phyloP scores from a whole-genome alignment of 805 yeast species.

The Osmozyma mogii region DNA sequence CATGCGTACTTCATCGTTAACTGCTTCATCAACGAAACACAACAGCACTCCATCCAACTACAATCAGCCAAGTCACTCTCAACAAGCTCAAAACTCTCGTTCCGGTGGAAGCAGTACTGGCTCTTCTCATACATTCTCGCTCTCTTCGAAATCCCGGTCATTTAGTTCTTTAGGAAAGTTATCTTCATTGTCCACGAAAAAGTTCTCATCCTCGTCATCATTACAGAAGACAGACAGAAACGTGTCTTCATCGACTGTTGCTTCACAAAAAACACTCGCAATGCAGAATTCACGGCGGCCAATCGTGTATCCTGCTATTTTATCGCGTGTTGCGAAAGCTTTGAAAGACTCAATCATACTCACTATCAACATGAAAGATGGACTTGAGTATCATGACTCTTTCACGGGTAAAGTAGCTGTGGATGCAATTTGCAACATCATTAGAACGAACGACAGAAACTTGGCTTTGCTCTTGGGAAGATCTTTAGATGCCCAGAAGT shows the following conservation, averaged over 20 bases:
- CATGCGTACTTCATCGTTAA: not conserved
- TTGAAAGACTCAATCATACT: slow-evolving; percentile 64
- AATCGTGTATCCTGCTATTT: slow-evolving; percentile 78
- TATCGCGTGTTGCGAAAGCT: slow-evolving; percentile 75
- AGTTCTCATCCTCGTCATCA: slow-evolving; percentile 27
- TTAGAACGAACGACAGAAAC: slow-evolving; percentile 85
- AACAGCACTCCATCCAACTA: slow-evolving; percentile 4
- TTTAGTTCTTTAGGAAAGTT: slow-evolving; percentile 34
- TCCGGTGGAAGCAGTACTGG: no score
- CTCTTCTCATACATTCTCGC: slow-evolving; percentile 14
- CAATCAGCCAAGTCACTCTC: not conserved
- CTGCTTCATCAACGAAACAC: slow-evolving; percentile 1
- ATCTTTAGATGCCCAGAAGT: slow-evolving; percentile 87
- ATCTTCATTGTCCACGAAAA: slow-evolving; percentile 34
- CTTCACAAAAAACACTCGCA: slow-evolving; percentile 19
- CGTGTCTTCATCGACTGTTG: slow-evolving; percentile 20
- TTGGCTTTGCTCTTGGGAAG: slow-evolving; percentile 84
- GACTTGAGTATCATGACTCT: slow-evolving; percentile 84
- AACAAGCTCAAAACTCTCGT: no score
- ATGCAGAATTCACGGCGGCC: slow-evolving; percentile 57
- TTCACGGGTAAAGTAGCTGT: slow-evolving; percentile 94
- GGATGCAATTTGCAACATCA: slow-evolving; percentile 76
- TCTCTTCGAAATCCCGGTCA: slow-evolving; percentile 33
- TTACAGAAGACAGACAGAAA: slow-evolving; percentile 22
- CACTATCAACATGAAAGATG: slow-evolving; percentile 81